Evolutionary conservation across 805 yeast species (phyloP).

Genomic region (Ogataea henricii): DNA sequence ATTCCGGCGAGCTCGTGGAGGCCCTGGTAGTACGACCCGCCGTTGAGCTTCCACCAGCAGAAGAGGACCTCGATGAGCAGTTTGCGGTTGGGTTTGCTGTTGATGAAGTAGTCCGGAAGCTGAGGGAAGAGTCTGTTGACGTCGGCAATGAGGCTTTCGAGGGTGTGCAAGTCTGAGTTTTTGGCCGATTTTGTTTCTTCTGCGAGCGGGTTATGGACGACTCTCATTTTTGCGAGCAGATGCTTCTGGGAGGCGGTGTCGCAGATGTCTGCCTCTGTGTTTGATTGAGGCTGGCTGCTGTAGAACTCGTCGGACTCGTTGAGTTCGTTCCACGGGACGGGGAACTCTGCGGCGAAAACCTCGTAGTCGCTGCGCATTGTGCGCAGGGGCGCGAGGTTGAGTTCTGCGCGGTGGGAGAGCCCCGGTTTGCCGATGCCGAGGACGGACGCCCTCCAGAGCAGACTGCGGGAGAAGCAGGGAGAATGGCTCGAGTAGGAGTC

Average conservation of each 20-base stretch:
- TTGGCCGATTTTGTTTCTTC: background rate
- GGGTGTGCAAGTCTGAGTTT: conserved; percentile 40
- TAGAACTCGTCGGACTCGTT: conserved; percentile 27
- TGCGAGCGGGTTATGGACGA: conserved; percentile 26
- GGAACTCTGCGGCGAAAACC: conserved; percentile 25
- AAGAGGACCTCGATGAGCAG: conserved; percentile 45
- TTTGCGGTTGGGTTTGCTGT: conserved; percentile 27
- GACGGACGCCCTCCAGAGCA: conserved; percentile 28
- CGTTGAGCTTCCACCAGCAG: conserved; percentile 51
- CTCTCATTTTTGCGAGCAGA: conserved; percentile 18
- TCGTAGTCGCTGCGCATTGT: conserved; percentile 24
- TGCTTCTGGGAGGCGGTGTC: conserved; percentile 21
- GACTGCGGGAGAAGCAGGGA: conserved; percentile 24
- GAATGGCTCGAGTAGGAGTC: conserved; percentile 10
- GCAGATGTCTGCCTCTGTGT: conserved; percentile 29
- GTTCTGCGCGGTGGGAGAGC: conserved; percentile 12
- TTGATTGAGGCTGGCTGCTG: conserved; percentile 1
- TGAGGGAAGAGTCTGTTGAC: conserved; percentile 55
- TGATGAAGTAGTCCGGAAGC: conserved; percentile 33
- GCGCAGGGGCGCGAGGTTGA: conserved; percentile 20
- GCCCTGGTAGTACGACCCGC: conserved; percentile 48
- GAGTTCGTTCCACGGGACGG: conserved; percentile 39
- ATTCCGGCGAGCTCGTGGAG: conserved; percentile 55
- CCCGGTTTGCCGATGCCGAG: conserved; percentile 13
- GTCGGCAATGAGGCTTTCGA: conserved; percentile 49